Percentiles rank a stretch among this genome's conserved stretches.
These are phyloP conservation scores for Aspergillus ostianus DNA, from an alignment of 495 filamentous ascomycete species.

Conservation along the genomic window DNA sequence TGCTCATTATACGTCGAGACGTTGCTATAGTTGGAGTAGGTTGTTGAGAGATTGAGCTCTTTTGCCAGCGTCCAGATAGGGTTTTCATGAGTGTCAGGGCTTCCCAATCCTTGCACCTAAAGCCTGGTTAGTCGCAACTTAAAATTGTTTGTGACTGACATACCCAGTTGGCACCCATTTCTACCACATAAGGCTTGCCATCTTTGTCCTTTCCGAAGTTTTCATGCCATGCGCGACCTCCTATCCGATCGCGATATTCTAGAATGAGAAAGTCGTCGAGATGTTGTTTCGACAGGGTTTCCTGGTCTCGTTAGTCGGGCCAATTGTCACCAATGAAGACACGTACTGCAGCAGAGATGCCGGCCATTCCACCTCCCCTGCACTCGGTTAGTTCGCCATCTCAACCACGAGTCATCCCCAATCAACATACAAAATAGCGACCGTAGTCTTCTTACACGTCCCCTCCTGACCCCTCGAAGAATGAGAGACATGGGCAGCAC, in stretches of 20 bases:
- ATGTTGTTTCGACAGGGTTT: conserved; percentile 60
- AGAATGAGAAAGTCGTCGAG: conserved; percentile 68
- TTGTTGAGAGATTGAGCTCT: conserved; percentile 59
- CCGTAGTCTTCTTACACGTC: conserved; percentile 41
- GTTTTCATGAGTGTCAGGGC: conserved; percentile 43
- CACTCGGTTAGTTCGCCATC: not conserved
- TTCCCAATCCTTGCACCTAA: conserved; percentile 61
- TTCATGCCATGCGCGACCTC: conserved; percentile 55
- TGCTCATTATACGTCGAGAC: conserved; percentile 57
- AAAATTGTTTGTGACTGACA: not conserved
- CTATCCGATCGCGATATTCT: conserved; percentile 63
- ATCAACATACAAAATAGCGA: conserved; percentile 35
- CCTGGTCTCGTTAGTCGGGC: conserved; percentile 31
- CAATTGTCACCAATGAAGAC: not conserved
- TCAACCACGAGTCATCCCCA: not conserved
- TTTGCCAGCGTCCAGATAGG: conserved; percentile 66
- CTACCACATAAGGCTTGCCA: conserved; percentile 57
- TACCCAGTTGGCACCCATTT: conserved; percentile 67
- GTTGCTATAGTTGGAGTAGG: conserved; percentile 59
- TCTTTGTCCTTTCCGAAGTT: conserved; percentile 52
- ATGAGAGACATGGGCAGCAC: conserved; percentile 20
- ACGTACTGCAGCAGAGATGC: conserved; percentile 64
- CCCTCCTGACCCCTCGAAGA: conserved; percentile 18
- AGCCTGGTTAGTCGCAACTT: not conserved
- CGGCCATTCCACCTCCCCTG: conserved; percentile 49